Conservation (phyloP, 208 protist genomes). For the Trypanosoma avium region DNA sequence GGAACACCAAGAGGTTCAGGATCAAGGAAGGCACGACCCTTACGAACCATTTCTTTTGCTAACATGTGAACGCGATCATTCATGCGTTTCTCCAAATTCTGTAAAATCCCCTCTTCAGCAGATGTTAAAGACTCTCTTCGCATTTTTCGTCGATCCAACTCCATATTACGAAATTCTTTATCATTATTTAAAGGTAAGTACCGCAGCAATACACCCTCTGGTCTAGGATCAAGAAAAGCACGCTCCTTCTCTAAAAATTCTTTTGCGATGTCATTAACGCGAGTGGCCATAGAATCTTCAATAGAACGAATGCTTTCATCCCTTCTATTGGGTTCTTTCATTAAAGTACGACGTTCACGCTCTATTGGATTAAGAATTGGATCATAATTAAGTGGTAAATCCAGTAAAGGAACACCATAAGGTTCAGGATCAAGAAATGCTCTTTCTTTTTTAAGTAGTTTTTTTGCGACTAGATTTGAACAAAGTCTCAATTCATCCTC, state of each 20-base stretch:
- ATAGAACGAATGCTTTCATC: constrained; percentile 45
- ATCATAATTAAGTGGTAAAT: constrained; percentile 79
- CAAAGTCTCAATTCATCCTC: constrained; percentile 56
- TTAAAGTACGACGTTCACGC: constrained; percentile 48
- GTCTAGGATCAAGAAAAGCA: constrained; percentile 72
- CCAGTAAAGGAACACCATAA: constrained; percentile 70
- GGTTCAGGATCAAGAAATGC: constrained; percentile 85
- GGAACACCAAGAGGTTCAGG: constrained; percentile 56
- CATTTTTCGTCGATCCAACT: constrained; percentile 50
- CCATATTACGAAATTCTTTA: constrained; percentile 65
- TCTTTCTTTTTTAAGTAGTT: constrained; percentile 71
- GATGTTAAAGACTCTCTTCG: constrained; percentile 16
- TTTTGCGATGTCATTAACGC: constrained; percentile 61
- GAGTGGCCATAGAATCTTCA: constrained; percentile 69
- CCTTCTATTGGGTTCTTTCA: constrained; percentile 49
- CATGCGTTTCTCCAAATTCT: constrained; percentile 66
- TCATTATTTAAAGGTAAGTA: constrained; percentile 74
- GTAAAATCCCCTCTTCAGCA: constrained; percentile 16
- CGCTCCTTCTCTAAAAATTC: constrained; percentile 72
- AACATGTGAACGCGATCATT: constrained; percentile 64
- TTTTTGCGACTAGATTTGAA: constrained; percentile 45
- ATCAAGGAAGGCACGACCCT: constrained; percentile 59
- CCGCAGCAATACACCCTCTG: constrained; percentile 67
- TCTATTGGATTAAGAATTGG: constrained; percentile 66
- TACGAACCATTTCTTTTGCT: constrained; percentile 47